Evolutionary conservation across 1,139 yeast species (phyloP).

Genomic region (Geotrichum citri-aurantii): DNA sequence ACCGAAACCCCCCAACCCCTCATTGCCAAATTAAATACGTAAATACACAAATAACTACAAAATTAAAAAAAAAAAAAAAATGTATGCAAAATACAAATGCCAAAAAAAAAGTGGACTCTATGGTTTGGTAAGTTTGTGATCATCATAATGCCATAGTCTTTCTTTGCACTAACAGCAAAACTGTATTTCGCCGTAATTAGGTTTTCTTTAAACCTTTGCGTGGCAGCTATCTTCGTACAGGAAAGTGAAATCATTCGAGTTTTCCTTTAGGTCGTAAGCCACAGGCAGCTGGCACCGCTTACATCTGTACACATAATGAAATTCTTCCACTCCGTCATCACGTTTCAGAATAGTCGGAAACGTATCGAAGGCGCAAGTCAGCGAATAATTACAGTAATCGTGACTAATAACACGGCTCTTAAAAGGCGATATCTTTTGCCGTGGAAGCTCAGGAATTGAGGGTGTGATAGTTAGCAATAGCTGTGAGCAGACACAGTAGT

Average conservation of each 20-base stretch:
- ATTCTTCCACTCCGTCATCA: conserved; percentile 3
- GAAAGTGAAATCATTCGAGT: background rate
- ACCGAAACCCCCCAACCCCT: too few relatives aligned
- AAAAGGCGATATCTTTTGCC: background rate
- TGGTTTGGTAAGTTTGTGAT: too few relatives aligned
- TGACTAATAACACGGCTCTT: background rate
- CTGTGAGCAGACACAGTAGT: conserved; percentile 16
- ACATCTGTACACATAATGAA: conserved; percentile 17
- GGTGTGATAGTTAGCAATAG: conserved; percentile 12
- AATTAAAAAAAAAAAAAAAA: background rate
- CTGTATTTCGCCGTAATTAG: background rate
- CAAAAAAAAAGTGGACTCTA: too few relatives aligned
- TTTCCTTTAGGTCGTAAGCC: conserved; percentile 15
- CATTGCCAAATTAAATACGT: background rate
- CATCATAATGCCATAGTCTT: background rate
- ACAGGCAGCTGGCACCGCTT: conserved; percentile 17
- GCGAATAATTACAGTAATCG: background rate
- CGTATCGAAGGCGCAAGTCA: background rate
- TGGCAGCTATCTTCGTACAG: background rate
- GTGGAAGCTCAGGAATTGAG: conserved; percentile 9
- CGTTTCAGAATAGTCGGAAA: background rate
- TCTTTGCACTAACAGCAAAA: background rate
- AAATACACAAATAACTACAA: too few relatives aligned
- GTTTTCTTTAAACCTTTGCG: background rate
- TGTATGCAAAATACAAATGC: background rate